Percentiles rank a stretch among this genome's conserved stretches.
Evolutionary conservation across 2,329 filamentous ascomycete genomes (phyloP).

Genomic region (Thelonectria discophora): DNA sequence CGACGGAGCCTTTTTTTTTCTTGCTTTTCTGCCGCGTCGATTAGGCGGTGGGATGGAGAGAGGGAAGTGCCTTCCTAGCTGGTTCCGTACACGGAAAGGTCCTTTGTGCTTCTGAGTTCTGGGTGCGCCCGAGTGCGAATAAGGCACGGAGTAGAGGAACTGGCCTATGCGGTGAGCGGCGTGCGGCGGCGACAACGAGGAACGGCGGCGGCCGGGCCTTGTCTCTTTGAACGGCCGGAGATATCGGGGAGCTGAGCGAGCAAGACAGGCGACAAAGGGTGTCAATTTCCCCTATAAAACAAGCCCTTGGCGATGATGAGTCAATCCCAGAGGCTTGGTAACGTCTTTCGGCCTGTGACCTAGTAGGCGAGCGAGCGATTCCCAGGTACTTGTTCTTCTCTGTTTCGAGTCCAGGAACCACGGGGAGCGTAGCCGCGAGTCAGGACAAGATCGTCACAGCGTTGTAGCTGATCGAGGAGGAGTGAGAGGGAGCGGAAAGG

Average conservation of each 20-base stretch:
- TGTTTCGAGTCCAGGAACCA: constrained; percentile 8
- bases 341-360: constrained; percentile 7
- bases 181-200: constrained; percentile 2
- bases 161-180: constrained; percentile 1
- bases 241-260: constrained; percentile 23
- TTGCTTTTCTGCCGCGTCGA: constrained; percentile 12
- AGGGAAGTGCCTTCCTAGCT: constrained; percentile 5
- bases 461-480: constrained; percentile 12
- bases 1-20: constrained; percentile 21
- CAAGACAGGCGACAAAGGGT: neutral
- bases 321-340: constrained; percentile 12
- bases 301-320: constrained; percentile 1
- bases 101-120: neutral
- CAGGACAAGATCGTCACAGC: constrained; percentile 12
- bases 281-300: constrained; percentile 11
- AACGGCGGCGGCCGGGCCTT: constrained; percentile 5
- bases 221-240: constrained; percentile 20
- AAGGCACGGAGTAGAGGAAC: neutral
- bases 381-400: constrained; percentile 3
- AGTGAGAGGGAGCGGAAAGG: constrained; percentile 7
- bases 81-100: constrained; percentile 5
- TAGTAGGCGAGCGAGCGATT: neutral
- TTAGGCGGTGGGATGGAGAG: constrained; percentile 16
- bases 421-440: constrained; percentile 15
- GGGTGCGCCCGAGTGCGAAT: neutral